Percentiles rank a stretch among this genome's conserved stretches.
These are phyloP conservation scores for Podila epicladia DNA, from an alignment of 192 early-diverging fungal genomes.

Conservation along the genomic window DNA sequence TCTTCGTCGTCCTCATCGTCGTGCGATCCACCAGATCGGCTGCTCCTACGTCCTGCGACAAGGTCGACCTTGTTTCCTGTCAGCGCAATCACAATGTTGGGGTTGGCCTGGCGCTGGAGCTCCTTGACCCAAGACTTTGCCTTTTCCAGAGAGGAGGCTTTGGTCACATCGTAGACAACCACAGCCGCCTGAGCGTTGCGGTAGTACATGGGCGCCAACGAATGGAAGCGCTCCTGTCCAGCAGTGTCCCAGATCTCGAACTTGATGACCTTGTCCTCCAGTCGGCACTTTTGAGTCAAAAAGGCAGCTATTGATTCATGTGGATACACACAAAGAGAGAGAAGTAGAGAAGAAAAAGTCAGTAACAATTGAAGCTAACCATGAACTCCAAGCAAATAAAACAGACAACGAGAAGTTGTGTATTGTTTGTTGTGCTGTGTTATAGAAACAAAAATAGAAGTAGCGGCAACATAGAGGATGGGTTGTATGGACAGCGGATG, in stretches of 20 bases:
- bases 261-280: constrained; percentile 87
- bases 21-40: constrained; percentile 1
- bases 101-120: constrained; percentile 93
- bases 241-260: constrained; percentile 94
- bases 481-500: too few relatives aligned
- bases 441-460: too few relatives aligned
- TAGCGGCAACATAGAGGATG: too few relatives aligned
- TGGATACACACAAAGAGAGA: background rate
- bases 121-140: constrained; percentile 97
- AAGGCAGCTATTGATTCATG: constrained; percentile 69
- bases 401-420: too few relatives aligned
- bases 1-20: background rate
- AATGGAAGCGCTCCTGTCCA: constrained; percentile 98
- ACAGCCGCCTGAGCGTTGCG: constrained; percentile 97
- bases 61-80: constrained; percentile 98
- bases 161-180: constrained; percentile 97
- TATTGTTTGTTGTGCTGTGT: too few relatives aligned
- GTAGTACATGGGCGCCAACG: constrained; percentile 97
- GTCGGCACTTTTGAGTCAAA: constrained; percentile 92
- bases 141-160: constrained; percentile 85
- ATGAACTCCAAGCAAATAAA: too few relatives aligned
- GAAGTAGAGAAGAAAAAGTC: constrained; percentile 6
- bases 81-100: constrained; percentile 95
- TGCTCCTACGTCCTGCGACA: constrained; percentile 32
- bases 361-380: background rate